phyloP scores from a whole-genome alignment of 164 flowering plant species.

The Cinnamomum chago region DNA sequence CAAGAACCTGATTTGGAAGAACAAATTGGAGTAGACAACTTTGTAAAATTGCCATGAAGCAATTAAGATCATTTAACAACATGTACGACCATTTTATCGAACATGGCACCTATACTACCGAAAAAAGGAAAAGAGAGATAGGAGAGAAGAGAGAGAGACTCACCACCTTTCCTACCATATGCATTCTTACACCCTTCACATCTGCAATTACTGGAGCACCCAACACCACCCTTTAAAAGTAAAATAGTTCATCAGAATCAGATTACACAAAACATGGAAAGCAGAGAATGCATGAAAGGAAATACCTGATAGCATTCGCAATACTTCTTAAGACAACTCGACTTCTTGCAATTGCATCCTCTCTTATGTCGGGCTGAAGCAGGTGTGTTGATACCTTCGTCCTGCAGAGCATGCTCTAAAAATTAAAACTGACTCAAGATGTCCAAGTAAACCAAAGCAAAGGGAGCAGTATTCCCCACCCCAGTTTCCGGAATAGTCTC shows the following conservation, averaged over 20 bases:
- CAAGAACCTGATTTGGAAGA: not conserved
- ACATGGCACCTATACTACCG: not conserved
- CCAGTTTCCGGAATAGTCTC: constrained; percentile 27
- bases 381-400: constrained; percentile 73
- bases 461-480: constrained; percentile 27
- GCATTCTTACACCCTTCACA: constrained; percentile 93
- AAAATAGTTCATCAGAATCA: constrained; percentile 14
- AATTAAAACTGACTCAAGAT: not conserved
- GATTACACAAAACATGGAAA: constrained; percentile 9
- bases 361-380: constrained; percentile 96
- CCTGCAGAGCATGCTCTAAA: constrained; percentile 39
- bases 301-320: constrained; percentile 99
- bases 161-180: constrained; percentile 77
- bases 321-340: constrained; percentile 89
- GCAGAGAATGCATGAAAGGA: constrained; percentile 8
- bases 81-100: not conserved
- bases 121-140: not conserved
- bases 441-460: not conserved
- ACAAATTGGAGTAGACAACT: not conserved
- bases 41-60: not conserved
- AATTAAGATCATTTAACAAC: not conserved
- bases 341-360: constrained; percentile 99
- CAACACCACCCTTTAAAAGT: constrained; percentile 77
- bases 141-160: constrained; percentile 15
- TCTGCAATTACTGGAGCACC: constrained; percentile 93